Evolutionary conservation across 2,329 filamentous ascomycete species (phyloP), one percentile per base, ranked within the genome.

Genomic region (Aspergillus fumigatiaffinis): DNA sequence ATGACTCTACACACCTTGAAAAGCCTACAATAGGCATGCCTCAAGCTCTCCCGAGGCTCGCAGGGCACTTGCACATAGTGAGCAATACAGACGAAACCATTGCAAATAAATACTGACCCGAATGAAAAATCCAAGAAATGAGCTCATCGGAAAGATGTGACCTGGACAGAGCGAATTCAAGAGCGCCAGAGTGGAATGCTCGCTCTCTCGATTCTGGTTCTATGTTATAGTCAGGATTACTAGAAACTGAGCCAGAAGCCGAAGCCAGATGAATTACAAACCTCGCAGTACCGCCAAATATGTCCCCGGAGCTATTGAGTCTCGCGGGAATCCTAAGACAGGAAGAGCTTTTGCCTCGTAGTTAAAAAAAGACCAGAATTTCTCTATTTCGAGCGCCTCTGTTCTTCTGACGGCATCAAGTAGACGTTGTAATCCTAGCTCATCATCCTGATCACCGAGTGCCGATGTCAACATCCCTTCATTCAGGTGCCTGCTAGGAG

Each of bases 171-270:
- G 87, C 75, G 48, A 83, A 80, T 55, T 83, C 80, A 1, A 86
- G 79, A 55, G 88, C 74, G 1, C 88, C 88, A 21, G 84, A 86
- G 25, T 84, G 72, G 53, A 91, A 82, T 41, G 83, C 78, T 62
- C 86, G 82, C 54, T 84, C 77, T 51, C 87, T 80, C 42, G 78
- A 76, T 6, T 74, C 73, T 0, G 80, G 74, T 32, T 84, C 78
- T 56, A 71, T 70, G 28, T 25, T 20, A n/a, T 1, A 9, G 41
- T 68, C 38, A 71, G 61, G 56, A 32, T 17, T 28, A n/a, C 8
- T 17, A 10, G 9, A 52, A 54, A 5, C 47, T 38, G 10, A 51
- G 54, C 32, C 29, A 38, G 9, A 58, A 32, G 17, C 50, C 38
- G 38, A 21, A 10, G 10, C 3, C 28, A 29, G 10, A 8, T 20